phyloP scores from a whole-genome alignment of 2,329 filamentous ascomycete genomes.

The Talaromyces sp. region DNA sequence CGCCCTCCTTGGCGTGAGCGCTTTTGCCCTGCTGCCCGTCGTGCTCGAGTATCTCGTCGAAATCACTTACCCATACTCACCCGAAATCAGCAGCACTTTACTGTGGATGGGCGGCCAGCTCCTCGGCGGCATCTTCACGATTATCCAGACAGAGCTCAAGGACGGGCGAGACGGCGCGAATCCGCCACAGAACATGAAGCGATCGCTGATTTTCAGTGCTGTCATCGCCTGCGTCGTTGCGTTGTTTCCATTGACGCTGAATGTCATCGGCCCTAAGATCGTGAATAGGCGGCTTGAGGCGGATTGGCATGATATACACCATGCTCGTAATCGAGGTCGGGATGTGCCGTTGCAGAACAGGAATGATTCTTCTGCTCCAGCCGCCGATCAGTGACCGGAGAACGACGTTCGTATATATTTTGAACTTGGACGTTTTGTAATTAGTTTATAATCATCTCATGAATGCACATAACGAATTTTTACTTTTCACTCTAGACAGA shows the following conservation, averaged over 20 bases:
- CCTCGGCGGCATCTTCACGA: constrained; percentile 75
- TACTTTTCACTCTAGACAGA: background rate
- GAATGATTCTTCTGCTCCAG: background rate
- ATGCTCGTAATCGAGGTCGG: background rate
- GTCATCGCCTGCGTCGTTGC: constrained; percentile 60
- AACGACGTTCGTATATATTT: background rate
- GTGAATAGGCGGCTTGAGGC: constrained; percentile 34
- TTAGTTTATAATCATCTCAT: background rate
- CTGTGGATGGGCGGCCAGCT: constrained; percentile 86
- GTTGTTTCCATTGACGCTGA: constrained; percentile 63
- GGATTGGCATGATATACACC: constrained; percentile 11
- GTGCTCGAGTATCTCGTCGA: constrained; percentile 83
- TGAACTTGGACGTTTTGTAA: background rate
- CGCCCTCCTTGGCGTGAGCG: constrained; percentile 69
- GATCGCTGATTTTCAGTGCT: constrained; percentile 71
- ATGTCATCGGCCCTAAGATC: constrained; percentile 58
- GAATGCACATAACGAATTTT: background rate
- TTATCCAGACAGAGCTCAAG: constrained; percentile 70
- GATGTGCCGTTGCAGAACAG: constrained; percentile 4
- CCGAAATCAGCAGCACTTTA: constrained; percentile 76
- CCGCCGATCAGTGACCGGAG: background rate
- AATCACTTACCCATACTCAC: constrained; percentile 77
- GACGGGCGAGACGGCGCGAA: constrained; percentile 38
- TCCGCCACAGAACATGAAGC: constrained; percentile 67
- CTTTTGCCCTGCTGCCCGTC: constrained; percentile 75